Evolutionary conservation across 2,329 filamentous ascomycete genomes (phyloP).

Genomic region (Aspergillus tubingensis): DNA sequence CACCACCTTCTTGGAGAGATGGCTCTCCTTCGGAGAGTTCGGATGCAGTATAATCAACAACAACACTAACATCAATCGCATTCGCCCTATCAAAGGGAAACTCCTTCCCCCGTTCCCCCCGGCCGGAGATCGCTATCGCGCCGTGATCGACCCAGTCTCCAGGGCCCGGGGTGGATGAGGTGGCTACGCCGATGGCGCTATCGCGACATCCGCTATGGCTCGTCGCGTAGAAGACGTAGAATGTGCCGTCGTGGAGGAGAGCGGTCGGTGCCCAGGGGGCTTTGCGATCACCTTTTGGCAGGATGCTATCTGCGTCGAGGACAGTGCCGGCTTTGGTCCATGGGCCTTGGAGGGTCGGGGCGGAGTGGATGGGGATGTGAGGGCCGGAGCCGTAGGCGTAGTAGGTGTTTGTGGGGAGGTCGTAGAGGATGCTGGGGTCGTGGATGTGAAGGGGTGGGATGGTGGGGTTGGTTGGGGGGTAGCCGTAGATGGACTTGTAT

Average conservation of each 20-base stretch:
- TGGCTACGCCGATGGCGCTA: slow-evolving; percentile 64
- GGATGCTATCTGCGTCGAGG: slow-evolving; percentile 33
- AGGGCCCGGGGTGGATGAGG: slow-evolving; percentile 41
- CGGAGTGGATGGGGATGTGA: slow-evolving; percentile 33
- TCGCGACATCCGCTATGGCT: slow-evolving; percentile 62
- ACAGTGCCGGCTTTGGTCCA: slow-evolving; percentile 34
- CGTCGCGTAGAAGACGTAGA: slow-evolving; percentile 68
- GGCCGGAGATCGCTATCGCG: slow-evolving; percentile 36
- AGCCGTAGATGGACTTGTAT: not conserved
- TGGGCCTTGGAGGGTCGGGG: slow-evolving; percentile 32
- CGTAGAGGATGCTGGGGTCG: slow-evolving; percentile 35
- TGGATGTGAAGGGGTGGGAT: slow-evolving; percentile 29
- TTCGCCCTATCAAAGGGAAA: slow-evolving; percentile 53
- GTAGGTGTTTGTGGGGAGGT: slow-evolving; percentile 23
- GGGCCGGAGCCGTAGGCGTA: slow-evolving; percentile 38
- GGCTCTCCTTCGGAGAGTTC: too few species aligned
- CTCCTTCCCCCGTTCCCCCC: slow-evolving; percentile 28
- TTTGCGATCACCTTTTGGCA: slow-evolving; percentile 35
- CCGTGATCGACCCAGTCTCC: slow-evolving; percentile 42
- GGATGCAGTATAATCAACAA: slow-evolving; percentile 43
- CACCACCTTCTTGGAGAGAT: not conserved
- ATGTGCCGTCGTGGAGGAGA: slow-evolving; percentile 55
- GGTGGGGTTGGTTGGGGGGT: slow-evolving; percentile 2
- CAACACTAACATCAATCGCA: slow-evolving; percentile 61
- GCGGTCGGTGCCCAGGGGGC: slow-evolving; percentile 62